Conservation (phyloP, 495 filamentous ascomycete genomes). For the Mycothermus thermophilus region DNA sequence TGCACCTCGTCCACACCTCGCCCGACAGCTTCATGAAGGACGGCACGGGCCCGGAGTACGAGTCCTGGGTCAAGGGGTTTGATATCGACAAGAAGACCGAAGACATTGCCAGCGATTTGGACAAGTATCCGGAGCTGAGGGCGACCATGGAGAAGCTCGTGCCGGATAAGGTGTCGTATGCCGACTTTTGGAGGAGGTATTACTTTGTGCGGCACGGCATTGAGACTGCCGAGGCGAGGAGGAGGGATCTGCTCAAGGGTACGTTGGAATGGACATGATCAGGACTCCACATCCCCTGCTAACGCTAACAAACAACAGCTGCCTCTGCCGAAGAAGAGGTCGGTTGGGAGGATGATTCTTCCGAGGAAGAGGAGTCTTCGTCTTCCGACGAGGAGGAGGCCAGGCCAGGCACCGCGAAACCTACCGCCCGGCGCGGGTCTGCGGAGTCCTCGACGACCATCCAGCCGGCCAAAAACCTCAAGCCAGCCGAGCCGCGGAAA, state of each 20-base stretch:
- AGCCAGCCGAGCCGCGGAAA: constrained; percentile 53
- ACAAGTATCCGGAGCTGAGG: constrained; percentile 78
- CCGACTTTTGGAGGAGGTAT: constrained; percentile 85
- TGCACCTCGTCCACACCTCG: constrained; percentile 86
- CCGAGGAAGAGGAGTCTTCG: constrained; percentile 13
- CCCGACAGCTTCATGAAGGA: constrained; percentile 76
- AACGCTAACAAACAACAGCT: constrained; percentile 30
- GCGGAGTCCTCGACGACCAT: constrained; percentile 40
- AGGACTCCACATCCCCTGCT: too few relatives aligned
- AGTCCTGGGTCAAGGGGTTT: constrained; percentile 60
- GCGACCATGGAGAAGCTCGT: constrained; percentile 92
- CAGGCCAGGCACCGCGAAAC: constrained; percentile 8
- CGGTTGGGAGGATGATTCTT: constrained; percentile 60
- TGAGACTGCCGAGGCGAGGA: constrained; percentile 85
- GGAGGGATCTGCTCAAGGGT: constrained; percentile 89
- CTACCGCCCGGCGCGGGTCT: constrained; percentile 32
- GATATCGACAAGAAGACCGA: constrained; percentile 74
- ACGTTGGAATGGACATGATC: too few relatives aligned
- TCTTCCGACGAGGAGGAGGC: constrained; percentile 12
- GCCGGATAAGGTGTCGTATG: constrained; percentile 77
- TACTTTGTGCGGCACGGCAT: constrained; percentile 91
- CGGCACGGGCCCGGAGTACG: constrained; percentile 59
- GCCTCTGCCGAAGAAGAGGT: constrained; percentile 61
- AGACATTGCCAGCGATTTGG: constrained; percentile 66
- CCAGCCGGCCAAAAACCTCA: constrained; percentile 33